Evolutionary conservation across 164 flowering plant genomes (phyloP).

Genomic region (Euptelea pleiosperma): DNA sequence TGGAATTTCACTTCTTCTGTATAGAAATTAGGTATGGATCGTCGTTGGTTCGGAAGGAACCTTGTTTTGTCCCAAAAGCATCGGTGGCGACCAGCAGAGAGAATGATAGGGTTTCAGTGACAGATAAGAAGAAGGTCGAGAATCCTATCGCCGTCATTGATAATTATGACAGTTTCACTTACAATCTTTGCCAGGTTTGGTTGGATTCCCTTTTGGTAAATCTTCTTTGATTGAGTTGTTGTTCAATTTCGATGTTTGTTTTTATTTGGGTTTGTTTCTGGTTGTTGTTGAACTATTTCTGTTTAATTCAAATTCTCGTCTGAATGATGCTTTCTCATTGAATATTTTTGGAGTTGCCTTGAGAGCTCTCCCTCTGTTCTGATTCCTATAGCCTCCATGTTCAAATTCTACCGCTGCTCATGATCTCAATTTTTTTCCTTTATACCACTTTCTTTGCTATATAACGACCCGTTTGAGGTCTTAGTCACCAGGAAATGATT

Average conservation of each 20-base stretch:
- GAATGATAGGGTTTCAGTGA: conserved; percentile 18
- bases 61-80: conserved; percentile 13
- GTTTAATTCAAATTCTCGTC: no score
- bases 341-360: no score
- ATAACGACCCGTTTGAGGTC: no score
- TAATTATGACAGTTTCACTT: conserved; percentile 97
- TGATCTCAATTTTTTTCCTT: no score
- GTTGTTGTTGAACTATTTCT: not conserved
- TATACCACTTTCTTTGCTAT: no score
- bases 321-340: no score
- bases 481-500: no score
- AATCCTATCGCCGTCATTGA: conserved; percentile 81
- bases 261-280: not conserved
- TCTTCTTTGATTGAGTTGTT: no score
- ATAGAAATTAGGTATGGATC: conserved; percentile 4
- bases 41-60: not conserved
- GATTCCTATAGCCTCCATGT: no score
- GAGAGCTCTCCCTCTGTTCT: no score
- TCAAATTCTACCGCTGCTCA: no score
- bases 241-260: not conserved
- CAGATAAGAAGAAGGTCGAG: conserved; percentile 15
- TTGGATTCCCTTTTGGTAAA: no score
- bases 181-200: conserved; percentile 92
- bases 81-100: conserved; percentile 21
- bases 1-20: not conserved